Conservation (phyloP, 345 rosid genomes). For the Moricandia arvensis region DNA sequence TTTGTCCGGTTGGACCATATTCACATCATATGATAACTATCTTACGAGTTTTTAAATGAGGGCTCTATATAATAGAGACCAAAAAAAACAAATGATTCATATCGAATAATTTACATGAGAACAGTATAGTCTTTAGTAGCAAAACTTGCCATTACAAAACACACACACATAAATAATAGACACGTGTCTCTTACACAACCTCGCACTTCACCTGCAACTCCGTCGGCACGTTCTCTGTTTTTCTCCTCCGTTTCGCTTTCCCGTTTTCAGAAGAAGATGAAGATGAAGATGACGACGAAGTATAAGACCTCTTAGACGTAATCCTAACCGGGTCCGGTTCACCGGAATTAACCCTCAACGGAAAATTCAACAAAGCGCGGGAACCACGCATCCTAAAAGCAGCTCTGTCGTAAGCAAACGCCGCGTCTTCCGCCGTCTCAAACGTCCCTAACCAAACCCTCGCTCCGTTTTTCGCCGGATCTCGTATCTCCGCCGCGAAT, state of each 20-base stretch:
- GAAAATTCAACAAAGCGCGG: conserved; percentile 84
- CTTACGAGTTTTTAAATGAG: too few relatives aligned
- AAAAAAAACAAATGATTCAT: neutral
- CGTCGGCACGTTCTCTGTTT: conserved; percentile 25
- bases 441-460: conserved; percentile 98
- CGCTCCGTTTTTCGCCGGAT: conserved; percentile 96
- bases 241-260: conserved; percentile 67
- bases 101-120: neutral
- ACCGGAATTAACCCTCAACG: conserved; percentile 80
- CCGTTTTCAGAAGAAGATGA: conserved; percentile 45
- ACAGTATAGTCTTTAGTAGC: neutral
- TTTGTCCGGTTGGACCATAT: too few relatives aligned
- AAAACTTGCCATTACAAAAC: neutral
- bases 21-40: too few relatives aligned
- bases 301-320: conserved; percentile 59
- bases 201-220: conserved; percentile 26
- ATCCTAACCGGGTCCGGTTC: conserved; percentile 93
- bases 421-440: conserved; percentile 98
- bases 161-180: too few relatives aligned
- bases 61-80: too few relatives aligned
- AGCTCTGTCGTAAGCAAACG: conserved; percentile 88
- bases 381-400: conserved; percentile 98
- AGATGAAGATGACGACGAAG: neutral
- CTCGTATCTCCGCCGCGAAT: conserved; percentile 96
- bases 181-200: conserved; percentile 38